Evolutionary conservation across 371 early-diverging fungal species (phyloP), one percentile per base, ranked within the genome.

Genomic region (Dichotomocladium elegans): DNA sequence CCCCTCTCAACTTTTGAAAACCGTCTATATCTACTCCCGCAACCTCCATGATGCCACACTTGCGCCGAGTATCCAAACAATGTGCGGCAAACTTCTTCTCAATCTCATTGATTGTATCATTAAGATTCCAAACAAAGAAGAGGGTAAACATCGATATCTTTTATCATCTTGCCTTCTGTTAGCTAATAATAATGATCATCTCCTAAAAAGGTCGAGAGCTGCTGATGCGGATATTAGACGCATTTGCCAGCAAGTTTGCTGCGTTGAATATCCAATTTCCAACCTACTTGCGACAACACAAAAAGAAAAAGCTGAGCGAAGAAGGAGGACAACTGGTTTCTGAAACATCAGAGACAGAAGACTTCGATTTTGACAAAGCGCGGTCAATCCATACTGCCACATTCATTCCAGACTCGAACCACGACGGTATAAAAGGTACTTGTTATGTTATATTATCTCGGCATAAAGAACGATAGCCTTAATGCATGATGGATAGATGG

Each of bases 11-110:
- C 72, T 98, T 7, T 74, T 88, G 2, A 71, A 79, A 41, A 92
- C 91, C 11, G 88, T 98, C 11, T 84, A 89, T 51, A 89, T 95
- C 21, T 98, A 96, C 68, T 86, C 94, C 2, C 79, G 86, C 19
- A 92, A 93, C 60, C 69, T 98, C 37, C 95, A 96, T 57, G 98
- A 99, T 61, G 81, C 83, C 7, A 81, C 83, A 14, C 74, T 98
- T 37, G 85, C 92, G 25, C 85, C 91, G 4, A 90, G 88, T 53
- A 93, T 97, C 45, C 96, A 96, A 62, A 95, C 93, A 1, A 94
- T 98, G 91, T 95, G 97, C 55, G 90, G 89, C 42, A 98, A 95
- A 59, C 65, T 98, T 25, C 70, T 99, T n/a, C 68, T 94, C 30
- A 93, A 93, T 60, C 64, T 96, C 33, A 87, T 94, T 19, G 98